Evolutionary conservation across 352 stramenopile species (phyloP), one percentile per base, ranked within the genome.

Genomic region (Phytopythium vexans): DNA sequence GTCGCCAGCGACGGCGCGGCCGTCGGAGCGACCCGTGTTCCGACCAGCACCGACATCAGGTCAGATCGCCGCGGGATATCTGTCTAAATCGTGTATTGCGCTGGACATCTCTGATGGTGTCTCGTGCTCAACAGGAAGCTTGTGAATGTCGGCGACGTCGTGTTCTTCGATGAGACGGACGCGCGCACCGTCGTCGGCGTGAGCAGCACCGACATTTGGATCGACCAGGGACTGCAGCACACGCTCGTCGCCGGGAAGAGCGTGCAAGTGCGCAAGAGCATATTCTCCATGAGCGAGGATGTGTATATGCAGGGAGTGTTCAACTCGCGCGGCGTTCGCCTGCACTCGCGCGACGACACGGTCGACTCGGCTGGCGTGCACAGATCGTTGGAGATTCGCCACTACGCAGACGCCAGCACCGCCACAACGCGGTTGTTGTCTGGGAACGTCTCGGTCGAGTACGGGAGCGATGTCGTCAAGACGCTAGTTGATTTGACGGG

Each of bases 151-250:
- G 76, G 76, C 34, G 76, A 87, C 41, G 66, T 84, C 2, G 64
- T 77, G 34, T 72, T 81, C 41, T 69, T 84, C n/a, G 74, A 77
- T 36, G 57, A 77, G 38, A 41, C 60, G 32, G 76, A 87, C 52
- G 64, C 74, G 41, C 63, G 76, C 5, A 82, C 76, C 2, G 73
- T 87, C 8, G 48, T 78, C 1, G 62, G 62, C n/a, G 69, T 87
- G 34, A 76, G 42, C 27, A 57, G 15, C 11, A 68, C 64, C 3
- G 56, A 64, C 27, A 67, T 87, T 31, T 70, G 54, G 40, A 60
- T 87, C 31, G 76, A 87, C 37, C 61, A 71, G 49, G 72, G 76
- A 10, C 43, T 86, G 15, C 76, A 87, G 50, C 68, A 78, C 44
- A 53, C 58, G 3, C 49, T 87, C 6, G 10, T 40, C 8, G 70